These are phyloP conservation scores for Pochonia chlamydosporia DNA, from an alignment of 2,329 filamentous ascomycete genomes.

Conservation along the genomic window DNA sequence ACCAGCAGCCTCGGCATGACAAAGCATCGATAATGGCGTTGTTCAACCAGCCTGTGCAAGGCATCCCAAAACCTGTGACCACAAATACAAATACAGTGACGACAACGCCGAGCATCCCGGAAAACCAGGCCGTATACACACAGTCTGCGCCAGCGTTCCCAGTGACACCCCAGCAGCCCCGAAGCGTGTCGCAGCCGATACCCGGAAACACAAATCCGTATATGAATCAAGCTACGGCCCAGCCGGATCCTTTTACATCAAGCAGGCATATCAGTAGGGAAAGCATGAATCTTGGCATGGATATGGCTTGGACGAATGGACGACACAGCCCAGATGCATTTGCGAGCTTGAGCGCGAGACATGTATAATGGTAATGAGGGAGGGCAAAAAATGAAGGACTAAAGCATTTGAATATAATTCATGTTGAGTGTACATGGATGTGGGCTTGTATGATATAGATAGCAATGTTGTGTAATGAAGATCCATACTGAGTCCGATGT, in stretches of 20 bases:
- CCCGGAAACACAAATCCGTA: constrained; percentile 54
- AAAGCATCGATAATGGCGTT: constrained; percentile 72
- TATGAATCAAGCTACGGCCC: constrained; percentile 26
- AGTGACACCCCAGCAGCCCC: constrained; percentile 17
- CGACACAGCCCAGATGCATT: constrained; percentile 77
- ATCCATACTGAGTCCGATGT: not conserved
- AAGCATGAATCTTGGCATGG: constrained; percentile 61
- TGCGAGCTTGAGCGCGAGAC: constrained; percentile 63
- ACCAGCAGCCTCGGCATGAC: constrained; percentile 49
- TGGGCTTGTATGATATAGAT: not conserved
- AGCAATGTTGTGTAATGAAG: not conserved
- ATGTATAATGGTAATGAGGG: constrained; percentile 30
- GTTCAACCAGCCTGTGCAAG: constrained; percentile 57
- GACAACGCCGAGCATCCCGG: constrained; percentile 21
- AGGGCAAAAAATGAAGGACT: not conserved
- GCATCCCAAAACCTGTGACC: constrained; percentile 32
- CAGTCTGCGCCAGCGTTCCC: constrained; percentile 21
- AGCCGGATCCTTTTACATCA: constrained; percentile 38
- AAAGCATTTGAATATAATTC: not conserved
- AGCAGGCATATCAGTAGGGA: constrained; percentile 51
- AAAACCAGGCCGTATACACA: constrained; percentile 19
- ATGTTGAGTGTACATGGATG: not conserved
- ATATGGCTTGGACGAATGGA: constrained; percentile 61
- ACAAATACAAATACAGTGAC: constrained; percentile 21
- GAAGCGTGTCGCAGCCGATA: constrained; percentile 27